phyloP scores from a whole-genome alignment of 1,139 yeast genomes.

The Torulaspora globosa region DNA sequence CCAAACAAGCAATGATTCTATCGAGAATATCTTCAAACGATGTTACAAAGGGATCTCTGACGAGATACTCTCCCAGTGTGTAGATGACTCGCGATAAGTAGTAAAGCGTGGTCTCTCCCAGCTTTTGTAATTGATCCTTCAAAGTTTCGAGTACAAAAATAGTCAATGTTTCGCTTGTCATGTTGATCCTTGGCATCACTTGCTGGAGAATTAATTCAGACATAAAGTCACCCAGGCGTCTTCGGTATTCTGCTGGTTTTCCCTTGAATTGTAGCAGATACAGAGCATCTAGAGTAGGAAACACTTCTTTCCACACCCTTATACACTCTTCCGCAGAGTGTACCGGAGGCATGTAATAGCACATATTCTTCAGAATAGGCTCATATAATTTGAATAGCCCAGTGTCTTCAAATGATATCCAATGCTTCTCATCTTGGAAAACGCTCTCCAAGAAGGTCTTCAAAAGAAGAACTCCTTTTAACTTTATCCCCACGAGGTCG shows the following conservation, averaged over 20 bases:
- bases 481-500: constrained; percentile 24
- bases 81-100: constrained; percentile 29
- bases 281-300: constrained; percentile 26
- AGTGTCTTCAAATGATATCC: constrained; percentile 26
- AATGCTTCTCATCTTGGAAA: constrained; percentile 14
- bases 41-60: constrained; percentile 32
- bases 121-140: constrained; percentile 7
- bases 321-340: constrained; percentile 20
- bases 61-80: constrained; percentile 29
- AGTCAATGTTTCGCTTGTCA: constrained; percentile 24
- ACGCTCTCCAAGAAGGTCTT: constrained; percentile 16
- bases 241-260: constrained; percentile 10
- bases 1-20: constrained; percentile 17
- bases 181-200: constrained; percentile 28
- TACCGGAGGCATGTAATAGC: constrained; percentile 32
- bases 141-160: constrained; percentile 15
- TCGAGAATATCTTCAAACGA: constrained; percentile 18
- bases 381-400: constrained; percentile 30
- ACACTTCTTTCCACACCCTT: constrained; percentile 22
- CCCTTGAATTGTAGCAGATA: constrained; percentile 19
- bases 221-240: constrained; percentile 18
- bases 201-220: constrained; percentile 29
- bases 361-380: constrained; percentile 27
- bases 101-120: constrained; percentile 16
- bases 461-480: constrained; percentile 27